phyloP scores from a whole-genome alignment of 176 grass and related monocot genomes.

The Musa itinerans region DNA sequence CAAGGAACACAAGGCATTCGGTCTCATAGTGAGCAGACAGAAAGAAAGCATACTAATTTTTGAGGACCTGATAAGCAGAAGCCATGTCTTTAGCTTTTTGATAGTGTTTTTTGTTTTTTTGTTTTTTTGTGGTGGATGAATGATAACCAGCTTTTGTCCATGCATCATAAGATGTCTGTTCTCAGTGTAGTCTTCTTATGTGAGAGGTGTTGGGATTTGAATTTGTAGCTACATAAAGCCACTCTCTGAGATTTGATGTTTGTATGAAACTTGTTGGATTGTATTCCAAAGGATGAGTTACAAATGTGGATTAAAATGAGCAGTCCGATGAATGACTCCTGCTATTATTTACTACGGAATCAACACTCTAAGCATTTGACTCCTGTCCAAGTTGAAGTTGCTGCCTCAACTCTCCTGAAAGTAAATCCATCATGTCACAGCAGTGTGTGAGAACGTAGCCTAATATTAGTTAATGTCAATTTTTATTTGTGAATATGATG shows the following conservation, averaged over 20 bases:
- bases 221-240: background rate
- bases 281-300: background rate
- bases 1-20: conserved; percentile 42
- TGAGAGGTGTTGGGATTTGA: background rate
- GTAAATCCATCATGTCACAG: too few relatives aligned
- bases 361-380: too few relatives aligned
- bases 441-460: too few relatives aligned
- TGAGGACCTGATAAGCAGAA: background rate
- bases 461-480: too few relatives aligned
- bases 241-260: background rate
- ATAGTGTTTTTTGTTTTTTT: background rate
- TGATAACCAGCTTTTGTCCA: background rate
- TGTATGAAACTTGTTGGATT: background rate
- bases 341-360: too few relatives aligned
- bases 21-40: conserved; percentile 30
- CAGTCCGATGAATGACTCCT: too few relatives aligned
- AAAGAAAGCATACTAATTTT: background rate
- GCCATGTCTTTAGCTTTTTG: background rate
- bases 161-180: background rate
- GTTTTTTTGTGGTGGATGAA: background rate
- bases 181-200: background rate
- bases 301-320: background rate
- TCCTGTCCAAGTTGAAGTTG: too few relatives aligned
- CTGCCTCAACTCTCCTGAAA: too few relatives aligned
- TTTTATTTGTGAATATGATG: too few relatives aligned